These are phyloP conservation scores for Fusarium tanahbumbuense DNA, from an alignment of 2,329 filamentous ascomycete species.

Conservation along the genomic window DNA sequence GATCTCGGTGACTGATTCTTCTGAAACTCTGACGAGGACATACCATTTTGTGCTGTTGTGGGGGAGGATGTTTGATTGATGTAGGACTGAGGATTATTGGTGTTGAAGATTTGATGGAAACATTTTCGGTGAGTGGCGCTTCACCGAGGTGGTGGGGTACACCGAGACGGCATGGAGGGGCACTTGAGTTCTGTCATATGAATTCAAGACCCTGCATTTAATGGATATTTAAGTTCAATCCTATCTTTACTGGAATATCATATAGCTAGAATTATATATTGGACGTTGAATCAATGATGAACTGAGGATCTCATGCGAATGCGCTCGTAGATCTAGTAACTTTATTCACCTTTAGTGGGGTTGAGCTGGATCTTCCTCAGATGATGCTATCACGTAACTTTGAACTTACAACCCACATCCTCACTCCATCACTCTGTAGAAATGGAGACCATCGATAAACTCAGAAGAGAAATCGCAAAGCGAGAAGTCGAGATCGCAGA, in stretches of 20 bases:
- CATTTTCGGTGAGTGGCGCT: constrained; percentile 43
- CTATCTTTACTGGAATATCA: no score
- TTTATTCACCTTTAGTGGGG: constrained; percentile 11
- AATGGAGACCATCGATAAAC: constrained; percentile 54
- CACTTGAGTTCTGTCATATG: not conserved
- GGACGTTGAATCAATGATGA: no score
- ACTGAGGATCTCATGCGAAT: not conserved
- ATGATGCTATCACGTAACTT: constrained; percentile 8
- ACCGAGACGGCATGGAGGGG: constrained; percentile 41
- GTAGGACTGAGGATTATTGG: not conserved
- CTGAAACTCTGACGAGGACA: not conserved
- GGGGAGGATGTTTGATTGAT: not conserved
- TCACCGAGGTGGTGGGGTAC: constrained; percentile 44
- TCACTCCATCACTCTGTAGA: not conserved
- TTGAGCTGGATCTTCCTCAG: not conserved
- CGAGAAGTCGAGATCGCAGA: constrained; percentile 61
- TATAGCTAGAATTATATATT: no score
- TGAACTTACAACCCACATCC: not conserved
- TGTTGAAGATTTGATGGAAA: constrained; percentile 30
- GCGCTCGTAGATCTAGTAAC: not conserved
- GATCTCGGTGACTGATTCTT: not conserved
- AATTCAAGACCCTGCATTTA: not conserved
- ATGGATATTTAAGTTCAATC: not conserved
- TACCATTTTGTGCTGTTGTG: constrained; percentile 38
- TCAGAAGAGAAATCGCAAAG: constrained; percentile 61